Evolutionary conservation across 192 early-diverging fungal species (phyloP), one percentile per base, ranked within the genome.

Genomic region (Piromyces sp.): DNA sequence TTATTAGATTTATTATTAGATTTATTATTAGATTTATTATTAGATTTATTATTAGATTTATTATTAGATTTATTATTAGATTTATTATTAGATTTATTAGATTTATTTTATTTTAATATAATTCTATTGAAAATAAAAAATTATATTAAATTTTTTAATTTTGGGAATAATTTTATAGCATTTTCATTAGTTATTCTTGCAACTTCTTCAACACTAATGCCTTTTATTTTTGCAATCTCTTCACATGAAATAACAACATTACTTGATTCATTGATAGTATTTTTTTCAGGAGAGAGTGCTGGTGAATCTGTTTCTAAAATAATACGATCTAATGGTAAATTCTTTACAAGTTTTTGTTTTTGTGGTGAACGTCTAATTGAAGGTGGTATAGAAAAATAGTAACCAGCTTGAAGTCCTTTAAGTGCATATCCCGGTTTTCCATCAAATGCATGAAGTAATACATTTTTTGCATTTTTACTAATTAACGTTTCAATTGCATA

Each of bases 241-340:
- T 85, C 83, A 28, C 87, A 87, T 1, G 88, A 85, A 68, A 88
- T 42, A 11, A 83, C 51, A 26, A 89, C 84, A 80, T 88, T 88
- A 15, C 85, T 82, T 2, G 90, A 89, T 29, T 87, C 88, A 83
- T 91, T 91, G 51, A 85, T 85, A 14, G 86, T 84, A 26, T 85
- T 85, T 80, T 87, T 88, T 29, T 86, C 86, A 14, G 89, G 88
- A 14, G 85, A 88, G 14, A 91, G 30, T 7, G 89, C 89, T 5
- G 90, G 90, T 30, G 89, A 85, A 82, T 91, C 90, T 3, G 90
- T 89, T 82, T 91, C 90, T 29, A 91, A 82, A n/a, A 91, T 40
- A 40, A 91, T 84, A 33, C 86, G 84, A 30, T 84, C 83, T 37
- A 91, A 79, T 15, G 90, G 90, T 13, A 91, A 80, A 1, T 83